These are phyloP conservation scores for Cenococcum geophilum DNA, from an alignment of 495 filamentous ascomycete genomes.

Conservation along the genomic window DNA sequence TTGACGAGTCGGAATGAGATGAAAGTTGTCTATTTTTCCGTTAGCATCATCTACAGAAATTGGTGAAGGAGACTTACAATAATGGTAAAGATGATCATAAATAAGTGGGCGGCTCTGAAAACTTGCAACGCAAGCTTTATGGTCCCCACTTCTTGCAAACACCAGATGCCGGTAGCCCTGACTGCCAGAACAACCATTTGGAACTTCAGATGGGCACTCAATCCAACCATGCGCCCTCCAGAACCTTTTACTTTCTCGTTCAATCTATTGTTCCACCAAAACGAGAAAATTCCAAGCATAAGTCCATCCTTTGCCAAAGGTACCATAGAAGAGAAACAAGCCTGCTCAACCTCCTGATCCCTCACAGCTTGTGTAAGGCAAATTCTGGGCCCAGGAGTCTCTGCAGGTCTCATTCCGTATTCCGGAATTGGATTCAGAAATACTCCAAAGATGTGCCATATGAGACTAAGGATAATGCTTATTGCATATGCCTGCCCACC, in stretches of 20 bases:
- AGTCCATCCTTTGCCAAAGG: slow-evolving; percentile 44
- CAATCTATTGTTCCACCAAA: slow-evolving; percentile 76
- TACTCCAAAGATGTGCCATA: slow-evolving; percentile 47
- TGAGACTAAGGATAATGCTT: slow-evolving; percentile 45
- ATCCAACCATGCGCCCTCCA: slow-evolving; percentile 57
- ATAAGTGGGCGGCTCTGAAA: slow-evolving; percentile 49
- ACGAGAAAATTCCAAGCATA: slow-evolving; percentile 48
- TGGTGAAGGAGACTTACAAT: slow-evolving; percentile 19
- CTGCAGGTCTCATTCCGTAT: background rate
- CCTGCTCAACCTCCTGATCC: slow-evolving; percentile 13
- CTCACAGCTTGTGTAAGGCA: slow-evolving; percentile 35
- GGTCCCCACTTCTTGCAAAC: slow-evolving; percentile 44
- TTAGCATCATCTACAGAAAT: background rate
- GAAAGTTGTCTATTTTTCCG: slow-evolving; percentile 14
- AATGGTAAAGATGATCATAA: slow-evolving; percentile 44
- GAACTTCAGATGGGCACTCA: slow-evolving; percentile 61
- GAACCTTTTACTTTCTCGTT: slow-evolving; percentile 57
- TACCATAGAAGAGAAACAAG: background rate
- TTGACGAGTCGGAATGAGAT: slow-evolving; percentile 22
- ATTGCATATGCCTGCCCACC: slow-evolving; percentile 50
- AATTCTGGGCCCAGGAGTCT: background rate
- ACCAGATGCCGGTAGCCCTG: slow-evolving; percentile 49
- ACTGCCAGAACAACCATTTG: slow-evolving; percentile 57
- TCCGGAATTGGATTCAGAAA: slow-evolving; percentile 16
- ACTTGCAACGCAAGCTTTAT: slow-evolving; percentile 38